A percentile compares a stretch with the other conserved stretches of the same genome.
Evolutionary conservation across 805 yeast genomes (phyloP).

Genomic region (Pichia thaimueangensis): DNA sequence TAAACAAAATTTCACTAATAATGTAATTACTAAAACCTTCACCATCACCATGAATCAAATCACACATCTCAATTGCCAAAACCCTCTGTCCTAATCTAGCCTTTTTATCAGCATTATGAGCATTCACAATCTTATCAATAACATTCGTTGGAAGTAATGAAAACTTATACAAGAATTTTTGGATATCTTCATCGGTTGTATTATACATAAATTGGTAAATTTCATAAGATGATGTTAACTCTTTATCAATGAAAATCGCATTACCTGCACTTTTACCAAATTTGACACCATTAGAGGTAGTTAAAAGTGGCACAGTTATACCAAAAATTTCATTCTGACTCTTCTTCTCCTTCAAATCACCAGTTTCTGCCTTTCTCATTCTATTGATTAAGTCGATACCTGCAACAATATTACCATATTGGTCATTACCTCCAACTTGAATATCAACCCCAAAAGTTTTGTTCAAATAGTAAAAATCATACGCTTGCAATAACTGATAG

Average conservation of each 20-base stretch:
- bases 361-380: conserved; percentile 30
- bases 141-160: conserved; percentile 66
- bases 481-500: conserved; percentile 89
- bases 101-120: conserved; percentile 57
- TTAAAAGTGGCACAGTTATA: conserved; percentile 81
- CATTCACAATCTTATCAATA: conserved; percentile 45
- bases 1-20: conserved; percentile 60
- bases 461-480: conserved; percentile 81
- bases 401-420: conserved; percentile 97
- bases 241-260: conserved; percentile 78
- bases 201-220: conserved; percentile 82
- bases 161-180: conserved; percentile 61
- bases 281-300: conserved; percentile 85
- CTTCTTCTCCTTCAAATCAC: too few relatives aligned
- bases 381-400: conserved; percentile 84
- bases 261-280: conserved; percentile 97
- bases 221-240: conserved; percentile 72
- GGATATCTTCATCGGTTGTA: conserved; percentile 70
- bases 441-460: conserved; percentile 50
- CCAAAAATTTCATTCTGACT: conserved; percentile 47
- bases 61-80: conserved; percentile 80
- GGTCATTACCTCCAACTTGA: conserved; percentile 96
- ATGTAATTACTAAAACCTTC: conserved; percentile 61
- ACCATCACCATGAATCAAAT: conserved; percentile 79
- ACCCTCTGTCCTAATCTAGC: conserved; percentile 65